phyloP scores from a whole-genome alignment of 208 protist species.

The Crithidia expoeki region DNA sequence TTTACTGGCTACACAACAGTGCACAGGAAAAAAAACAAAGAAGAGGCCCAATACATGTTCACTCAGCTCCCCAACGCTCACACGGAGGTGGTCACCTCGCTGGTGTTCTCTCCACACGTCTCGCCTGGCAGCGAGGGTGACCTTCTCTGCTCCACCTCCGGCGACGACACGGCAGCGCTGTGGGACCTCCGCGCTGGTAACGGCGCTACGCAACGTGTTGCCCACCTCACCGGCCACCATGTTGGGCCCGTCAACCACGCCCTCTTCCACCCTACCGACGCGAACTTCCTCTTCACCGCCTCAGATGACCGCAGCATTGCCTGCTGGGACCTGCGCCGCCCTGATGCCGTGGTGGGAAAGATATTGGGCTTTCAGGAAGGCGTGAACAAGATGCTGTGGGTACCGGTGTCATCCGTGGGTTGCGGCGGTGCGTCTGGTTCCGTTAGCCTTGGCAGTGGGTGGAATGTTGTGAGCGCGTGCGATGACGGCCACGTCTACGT shows the following conservation, averaged over 20 bases:
- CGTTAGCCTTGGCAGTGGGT: constrained; percentile 1
- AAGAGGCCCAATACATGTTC: constrained; percentile 52
- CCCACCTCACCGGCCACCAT: constrained; percentile 49
- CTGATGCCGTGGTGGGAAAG: constrained; percentile 40
- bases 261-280: constrained; percentile 54
- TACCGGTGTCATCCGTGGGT: constrained; percentile 30
- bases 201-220: constrained; percentile 20
- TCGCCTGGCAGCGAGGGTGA: constrained; percentile 19
- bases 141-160: constrained; percentile 76
- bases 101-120: constrained; percentile 65
- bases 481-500: constrained; percentile 87
- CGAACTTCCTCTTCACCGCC: constrained; percentile 56
- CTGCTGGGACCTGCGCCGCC: constrained; percentile 69
- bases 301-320: constrained; percentile 81
- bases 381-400: constrained; percentile 81
- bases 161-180: constrained; percentile 82
- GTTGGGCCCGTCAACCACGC: constrained; percentile 77
- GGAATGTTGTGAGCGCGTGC: constrained; percentile 69
- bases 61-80: constrained; percentile 60
- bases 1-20: too few species aligned
- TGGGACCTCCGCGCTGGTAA: constrained; percentile 60
- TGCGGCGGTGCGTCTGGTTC: constrained; percentile 5
- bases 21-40: too few species aligned
- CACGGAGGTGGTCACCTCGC: constrained; percentile 75
- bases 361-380: constrained; percentile 74